These are phyloP conservation scores for Scenedesmus sp. DNA, from an alignment of 163 green algal species.

Conservation along the genomic window DNA sequence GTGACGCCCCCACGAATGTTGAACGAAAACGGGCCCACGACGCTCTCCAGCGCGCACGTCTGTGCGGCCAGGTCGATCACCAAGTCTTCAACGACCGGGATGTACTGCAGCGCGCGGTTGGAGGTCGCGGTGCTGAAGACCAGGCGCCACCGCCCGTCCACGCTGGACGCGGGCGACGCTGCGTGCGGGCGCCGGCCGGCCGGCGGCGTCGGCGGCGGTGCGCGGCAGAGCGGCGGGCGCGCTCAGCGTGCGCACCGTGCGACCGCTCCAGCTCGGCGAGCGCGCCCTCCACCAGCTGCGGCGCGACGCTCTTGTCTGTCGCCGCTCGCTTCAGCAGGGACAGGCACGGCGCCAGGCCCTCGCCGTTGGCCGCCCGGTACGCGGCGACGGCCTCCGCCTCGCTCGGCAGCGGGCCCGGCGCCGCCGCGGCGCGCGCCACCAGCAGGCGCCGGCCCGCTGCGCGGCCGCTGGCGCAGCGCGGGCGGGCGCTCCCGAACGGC, in stretches of 20 bases:
- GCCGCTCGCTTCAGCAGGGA: constrained; percentile 30
- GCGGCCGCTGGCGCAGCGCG: no score
- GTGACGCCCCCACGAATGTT: constrained; percentile 26
- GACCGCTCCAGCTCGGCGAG: constrained; percentile 38
- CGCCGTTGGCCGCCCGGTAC: constrained; percentile 5
- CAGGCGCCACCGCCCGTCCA: constrained; percentile 33
- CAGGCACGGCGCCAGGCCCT: constrained; percentile 24
- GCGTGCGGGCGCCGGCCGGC: not conserved
- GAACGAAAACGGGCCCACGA: constrained; percentile 40
- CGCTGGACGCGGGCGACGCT: constrained; percentile 3
- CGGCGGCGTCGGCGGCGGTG: not conserved
- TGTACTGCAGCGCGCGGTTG: constrained; percentile 44
- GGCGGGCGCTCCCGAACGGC: no score
- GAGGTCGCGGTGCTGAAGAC: constrained; percentile 48
- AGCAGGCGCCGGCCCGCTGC: no score
- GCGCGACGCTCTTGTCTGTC: constrained; percentile 27
- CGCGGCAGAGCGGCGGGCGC: no score
- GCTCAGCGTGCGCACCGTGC: not conserved
- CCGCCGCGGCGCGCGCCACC: not conserved
- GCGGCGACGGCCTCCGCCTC: constrained; percentile 26
- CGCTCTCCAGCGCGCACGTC: constrained; percentile 32
- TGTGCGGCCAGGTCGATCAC: constrained; percentile 30
- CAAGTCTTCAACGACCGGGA: constrained; percentile 45
- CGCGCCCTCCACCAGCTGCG: constrained; percentile 44
- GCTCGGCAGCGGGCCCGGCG: not conserved